phyloP scores from a whole-genome alignment of 139 green algal species.

The Spirogloea muscicola region DNA sequence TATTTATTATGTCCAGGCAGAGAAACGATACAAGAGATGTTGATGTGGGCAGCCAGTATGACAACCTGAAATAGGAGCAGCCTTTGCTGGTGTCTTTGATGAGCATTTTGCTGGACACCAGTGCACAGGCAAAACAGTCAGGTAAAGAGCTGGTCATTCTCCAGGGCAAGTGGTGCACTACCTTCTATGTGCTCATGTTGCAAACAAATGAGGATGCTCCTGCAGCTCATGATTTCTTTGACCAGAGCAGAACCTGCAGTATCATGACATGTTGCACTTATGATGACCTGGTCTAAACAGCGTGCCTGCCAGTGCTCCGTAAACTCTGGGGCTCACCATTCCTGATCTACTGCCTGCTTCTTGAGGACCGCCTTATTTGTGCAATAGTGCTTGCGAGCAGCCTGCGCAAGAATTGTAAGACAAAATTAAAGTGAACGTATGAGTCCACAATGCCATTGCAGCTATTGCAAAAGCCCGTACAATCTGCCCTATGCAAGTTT shows the following conservation, averaged over 20 bases:
- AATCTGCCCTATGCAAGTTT: neutral
- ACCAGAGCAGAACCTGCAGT: neutral
- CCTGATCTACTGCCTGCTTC: slow-evolving; percentile 19
- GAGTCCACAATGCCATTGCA: neutral
- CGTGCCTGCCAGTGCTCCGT: neutral
- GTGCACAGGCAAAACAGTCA: neutral
- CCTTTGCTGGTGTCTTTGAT: neutral
- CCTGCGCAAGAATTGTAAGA: slow-evolving; percentile 34
- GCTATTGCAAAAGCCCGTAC: neutral
- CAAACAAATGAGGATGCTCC: slow-evolving; percentile 20
- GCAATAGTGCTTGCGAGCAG: slow-evolving; percentile 77
- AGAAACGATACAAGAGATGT: too few species aligned
- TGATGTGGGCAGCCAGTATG: too few species aligned
- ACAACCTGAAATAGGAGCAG: slow-evolving; percentile 12
- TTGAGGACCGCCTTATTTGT: slow-evolving; percentile 65
- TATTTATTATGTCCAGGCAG: too few species aligned
- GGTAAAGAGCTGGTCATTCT: neutral
- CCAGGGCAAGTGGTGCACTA: neutral
- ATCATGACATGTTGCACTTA: too few species aligned
- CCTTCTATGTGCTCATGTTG: neutral
- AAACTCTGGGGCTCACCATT: slow-evolving; percentile 5
- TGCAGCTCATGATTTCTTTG: neutral
- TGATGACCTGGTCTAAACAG: neutral
- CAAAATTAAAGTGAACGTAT: neutral
- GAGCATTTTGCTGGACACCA: slow-evolving; percentile 1